Conservation (phyloP, 208 protist species). For the Crithidia bombi region DNA sequence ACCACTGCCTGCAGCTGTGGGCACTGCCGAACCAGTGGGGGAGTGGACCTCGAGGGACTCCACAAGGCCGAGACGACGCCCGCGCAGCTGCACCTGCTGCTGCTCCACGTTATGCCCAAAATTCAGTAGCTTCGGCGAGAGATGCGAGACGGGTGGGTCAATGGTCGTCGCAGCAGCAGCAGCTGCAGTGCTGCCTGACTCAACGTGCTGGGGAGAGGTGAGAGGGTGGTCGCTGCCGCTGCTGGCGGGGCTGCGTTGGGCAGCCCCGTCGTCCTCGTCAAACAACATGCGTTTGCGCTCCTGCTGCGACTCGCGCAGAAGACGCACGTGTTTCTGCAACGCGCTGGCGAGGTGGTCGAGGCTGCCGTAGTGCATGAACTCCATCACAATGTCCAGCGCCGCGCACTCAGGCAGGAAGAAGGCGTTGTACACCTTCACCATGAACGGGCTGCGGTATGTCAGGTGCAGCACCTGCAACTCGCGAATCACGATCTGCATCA, state of each 20-base stretch:
- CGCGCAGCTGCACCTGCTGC: slow-evolving; percentile 9
- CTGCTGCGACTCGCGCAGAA: slow-evolving; percentile 33
- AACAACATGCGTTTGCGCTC: slow-evolving; percentile 26
- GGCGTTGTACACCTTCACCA: slow-evolving; percentile 92
- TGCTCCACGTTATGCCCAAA: slow-evolving; percentile 5
- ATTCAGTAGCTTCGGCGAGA: slow-evolving; percentile 15
- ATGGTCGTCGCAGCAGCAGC: neutral
- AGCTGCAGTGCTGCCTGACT: neutral
- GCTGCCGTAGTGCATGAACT: slow-evolving; percentile 92
- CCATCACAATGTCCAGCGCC: slow-evolving; percentile 86
- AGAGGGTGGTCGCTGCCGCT: slow-evolving; percentile 9
- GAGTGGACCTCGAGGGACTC: neutral
- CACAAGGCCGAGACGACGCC: slow-evolving; percentile 10
- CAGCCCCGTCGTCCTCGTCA: slow-evolving; percentile 11
- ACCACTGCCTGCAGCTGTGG: neutral
- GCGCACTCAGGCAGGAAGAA: slow-evolving; percentile 65
- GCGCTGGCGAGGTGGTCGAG: slow-evolving; percentile 57
- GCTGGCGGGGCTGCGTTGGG: neutral
- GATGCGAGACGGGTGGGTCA: neutral
- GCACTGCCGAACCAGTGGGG: no score
- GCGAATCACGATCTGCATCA: slow-evolving; percentile 74
- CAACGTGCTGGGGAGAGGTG: neutral
- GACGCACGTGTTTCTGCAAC: slow-evolving; percentile 47
- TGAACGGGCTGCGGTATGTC: slow-evolving; percentile 85
- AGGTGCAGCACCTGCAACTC: slow-evolving; percentile 89